Conservation (phyloP, 345 rosid species). For the Raphanus raphanistrum region DNA sequence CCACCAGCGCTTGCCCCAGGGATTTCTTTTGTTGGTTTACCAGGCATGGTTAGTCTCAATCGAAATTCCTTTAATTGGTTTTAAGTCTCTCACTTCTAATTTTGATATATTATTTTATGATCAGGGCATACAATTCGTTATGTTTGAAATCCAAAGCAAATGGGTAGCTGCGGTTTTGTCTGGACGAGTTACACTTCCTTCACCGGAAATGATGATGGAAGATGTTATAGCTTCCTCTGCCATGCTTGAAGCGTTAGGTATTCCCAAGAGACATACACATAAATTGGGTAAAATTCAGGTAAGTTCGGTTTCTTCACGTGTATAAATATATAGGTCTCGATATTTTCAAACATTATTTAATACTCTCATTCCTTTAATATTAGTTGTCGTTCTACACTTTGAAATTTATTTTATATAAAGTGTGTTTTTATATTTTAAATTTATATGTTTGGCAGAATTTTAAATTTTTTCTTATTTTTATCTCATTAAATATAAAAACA, state of each 20-base stretch:
- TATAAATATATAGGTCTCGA: not conserved
- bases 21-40: conserved; percentile 77
- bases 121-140: conserved; percentile 20
- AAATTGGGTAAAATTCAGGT: conserved; percentile 1
- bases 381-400: not conserved
- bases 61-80: not conserved
- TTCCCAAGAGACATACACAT: conserved; percentile 47
- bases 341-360: not conserved
- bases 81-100: not conserved
- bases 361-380: no score
- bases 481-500: not conserved
- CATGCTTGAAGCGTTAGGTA: conserved; percentile 41
- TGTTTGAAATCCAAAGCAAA: conserved; percentile 38
- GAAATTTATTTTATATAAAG: not conserved
- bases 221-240: conserved; percentile 47
- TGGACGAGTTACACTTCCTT: conserved; percentile 19
- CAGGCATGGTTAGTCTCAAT: conserved; percentile 52
- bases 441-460: not conserved
- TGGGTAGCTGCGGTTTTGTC: conserved; percentile 32
- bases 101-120: not conserved
- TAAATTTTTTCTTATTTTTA: not conserved
- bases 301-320: not conserved
- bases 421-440: not conserved
- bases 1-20: conserved; percentile 64
- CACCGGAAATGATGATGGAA: conserved; percentile 31